Conservation (phyloP, 2,329 filamentous ascomycete species). For the Colletotrichum lentis region DNA sequence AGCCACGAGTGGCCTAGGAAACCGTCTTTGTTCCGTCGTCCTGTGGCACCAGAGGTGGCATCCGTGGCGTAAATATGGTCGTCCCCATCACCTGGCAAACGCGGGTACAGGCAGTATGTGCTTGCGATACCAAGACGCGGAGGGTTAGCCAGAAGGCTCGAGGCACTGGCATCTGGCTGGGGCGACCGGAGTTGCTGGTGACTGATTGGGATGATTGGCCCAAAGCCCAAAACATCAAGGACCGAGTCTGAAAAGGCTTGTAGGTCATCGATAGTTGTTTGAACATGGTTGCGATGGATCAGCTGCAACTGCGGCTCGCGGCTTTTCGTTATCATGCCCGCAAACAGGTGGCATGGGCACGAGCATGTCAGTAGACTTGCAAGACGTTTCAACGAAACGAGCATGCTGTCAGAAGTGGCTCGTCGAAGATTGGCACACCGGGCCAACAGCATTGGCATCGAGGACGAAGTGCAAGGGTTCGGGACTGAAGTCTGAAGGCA, state of each 20-base stretch:
- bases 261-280: neutral
- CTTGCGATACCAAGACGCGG: slow-evolving; percentile 7
- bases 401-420: neutral
- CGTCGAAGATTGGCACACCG: neutral
- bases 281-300: neutral
- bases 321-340: neutral
- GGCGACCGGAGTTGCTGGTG: neutral
- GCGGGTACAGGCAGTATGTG: slow-evolving; percentile 15
- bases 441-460: neutral
- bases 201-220: neutral
- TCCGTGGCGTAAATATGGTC: slow-evolving; percentile 16
- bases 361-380: slow-evolving; percentile 12
- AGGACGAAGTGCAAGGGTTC: neutral
- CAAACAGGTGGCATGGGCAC: slow-evolving; percentile 21
- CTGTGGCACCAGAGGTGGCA: slow-evolving; percentile 21
- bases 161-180: neutral
- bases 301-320: neutral
- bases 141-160: slow-evolving; percentile 9
- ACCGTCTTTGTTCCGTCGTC: slow-evolving; percentile 28
- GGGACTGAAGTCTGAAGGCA: too few relatives aligned
- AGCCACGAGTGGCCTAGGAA: slow-evolving; percentile 27
- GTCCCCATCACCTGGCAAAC: slow-evolving; percentile 15
- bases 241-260: neutral
- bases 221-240: neutral
- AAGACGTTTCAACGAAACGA: neutral